phyloP scores from a whole-genome alignment of 345 rosid genomes.

The Ceriops zippeliana region DNA sequence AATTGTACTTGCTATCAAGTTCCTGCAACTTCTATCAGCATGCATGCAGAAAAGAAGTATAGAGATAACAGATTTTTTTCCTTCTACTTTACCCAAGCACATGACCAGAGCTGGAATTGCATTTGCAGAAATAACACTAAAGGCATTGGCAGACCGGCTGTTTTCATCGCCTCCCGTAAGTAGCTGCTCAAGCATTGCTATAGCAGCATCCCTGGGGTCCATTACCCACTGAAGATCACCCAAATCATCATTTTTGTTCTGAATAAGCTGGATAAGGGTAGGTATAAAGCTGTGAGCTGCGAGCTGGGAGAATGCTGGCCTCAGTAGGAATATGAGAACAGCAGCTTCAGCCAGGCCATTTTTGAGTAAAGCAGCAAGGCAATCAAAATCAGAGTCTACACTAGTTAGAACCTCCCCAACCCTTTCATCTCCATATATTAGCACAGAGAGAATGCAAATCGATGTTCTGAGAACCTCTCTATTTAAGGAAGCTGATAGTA shows the following conservation, averaged over 20 bases:
- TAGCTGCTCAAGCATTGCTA: slow-evolving; percentile 59
- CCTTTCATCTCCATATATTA: slow-evolving; percentile 38
- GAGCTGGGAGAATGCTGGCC: slow-evolving; percentile 49
- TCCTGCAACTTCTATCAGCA: slow-evolving; percentile 51
- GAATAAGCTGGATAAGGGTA: slow-evolving; percentile 47
- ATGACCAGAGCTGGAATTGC: slow-evolving; percentile 51
- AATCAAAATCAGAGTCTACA: slow-evolving; percentile 58
- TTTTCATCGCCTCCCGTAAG: slow-evolving; percentile 47
- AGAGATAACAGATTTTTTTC: slow-evolving; percentile 38
- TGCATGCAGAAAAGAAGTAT: slow-evolving; percentile 52
- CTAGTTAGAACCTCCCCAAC: slow-evolving; percentile 51
- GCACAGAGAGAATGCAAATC: slow-evolving; percentile 50
- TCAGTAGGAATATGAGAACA: slow-evolving; percentile 49
- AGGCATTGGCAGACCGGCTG: slow-evolving; percentile 37
- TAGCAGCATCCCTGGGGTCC: slow-evolving; percentile 55
- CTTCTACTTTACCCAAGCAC: slow-evolving; percentile 46
- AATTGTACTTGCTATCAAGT: slow-evolving; percentile 41
- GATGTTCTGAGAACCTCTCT: slow-evolving; percentile 48
- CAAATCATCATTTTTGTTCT: slow-evolving; percentile 27
- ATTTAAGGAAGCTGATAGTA: slow-evolving; percentile 51
- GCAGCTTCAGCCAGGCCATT: slow-evolving; percentile 62
- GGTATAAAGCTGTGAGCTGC: slow-evolving; percentile 51
- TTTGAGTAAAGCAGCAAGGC: slow-evolving; percentile 52
- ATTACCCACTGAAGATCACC: slow-evolving; percentile 38
- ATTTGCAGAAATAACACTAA: slow-evolving; percentile 41